These are phyloP conservation scores for Epichloe coenophiala DNA, from an alignment of 2,329 filamentous ascomycete genomes.

Conservation along the genomic window DNA sequence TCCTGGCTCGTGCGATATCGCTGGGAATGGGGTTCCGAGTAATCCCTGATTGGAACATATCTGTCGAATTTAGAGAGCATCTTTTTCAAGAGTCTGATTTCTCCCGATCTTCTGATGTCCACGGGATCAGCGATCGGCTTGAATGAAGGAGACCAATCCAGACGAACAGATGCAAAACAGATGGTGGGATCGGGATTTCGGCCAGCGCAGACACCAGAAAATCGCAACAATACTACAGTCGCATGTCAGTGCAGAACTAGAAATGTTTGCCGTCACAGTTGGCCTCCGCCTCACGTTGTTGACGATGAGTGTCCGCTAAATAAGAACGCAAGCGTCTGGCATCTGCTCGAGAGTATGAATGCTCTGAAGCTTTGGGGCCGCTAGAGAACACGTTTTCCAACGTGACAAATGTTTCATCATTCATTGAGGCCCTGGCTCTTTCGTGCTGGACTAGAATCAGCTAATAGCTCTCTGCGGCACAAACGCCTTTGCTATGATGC, in stretches of 20 bases:
- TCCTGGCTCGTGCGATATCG: conserved; percentile 33
- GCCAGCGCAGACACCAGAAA: not conserved
- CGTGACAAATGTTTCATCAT: not conserved
- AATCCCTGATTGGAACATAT: conserved; percentile 34
- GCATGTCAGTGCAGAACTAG: not conserved
- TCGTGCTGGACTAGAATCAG: not conserved
- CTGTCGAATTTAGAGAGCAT: conserved; percentile 24
- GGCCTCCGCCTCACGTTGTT: not conserved
- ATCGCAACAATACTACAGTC: not conserved
- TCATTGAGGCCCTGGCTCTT: not conserved
- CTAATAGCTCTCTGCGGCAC: not conserved
- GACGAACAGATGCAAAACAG: not conserved
- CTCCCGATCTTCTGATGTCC: not conserved
- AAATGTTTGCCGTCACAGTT: not conserved
- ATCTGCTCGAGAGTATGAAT: not conserved
- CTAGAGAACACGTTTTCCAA: not conserved
- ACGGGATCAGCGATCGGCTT: not conserved
- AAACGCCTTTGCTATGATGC: not conserved
- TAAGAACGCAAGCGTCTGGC: not conserved
- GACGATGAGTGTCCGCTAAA: not conserved
- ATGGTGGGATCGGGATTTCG: not conserved
- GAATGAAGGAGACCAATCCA: not conserved
- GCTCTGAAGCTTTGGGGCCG: not conserved
- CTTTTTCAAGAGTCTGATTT: not conserved
- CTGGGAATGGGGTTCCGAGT: conserved; percentile 22